phyloP scores from a whole-genome alignment of 306 rosid species.

The Vigna hirtella region DNA sequence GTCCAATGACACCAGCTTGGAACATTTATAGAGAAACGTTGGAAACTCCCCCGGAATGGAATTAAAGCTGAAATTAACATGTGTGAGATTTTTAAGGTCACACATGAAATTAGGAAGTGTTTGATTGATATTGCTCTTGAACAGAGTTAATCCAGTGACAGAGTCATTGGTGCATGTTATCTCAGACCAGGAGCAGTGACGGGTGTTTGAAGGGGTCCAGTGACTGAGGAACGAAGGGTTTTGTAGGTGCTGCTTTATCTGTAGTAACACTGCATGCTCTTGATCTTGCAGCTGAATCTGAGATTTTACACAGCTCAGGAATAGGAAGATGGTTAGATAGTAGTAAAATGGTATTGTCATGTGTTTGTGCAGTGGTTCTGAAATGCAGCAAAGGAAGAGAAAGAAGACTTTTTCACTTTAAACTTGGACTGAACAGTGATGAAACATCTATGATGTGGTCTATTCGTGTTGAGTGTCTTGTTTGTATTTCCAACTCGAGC shows the following conservation, averaged over 20 bases:
- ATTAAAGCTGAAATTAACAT: constrained; percentile 48
- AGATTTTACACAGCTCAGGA: constrained; percentile 46
- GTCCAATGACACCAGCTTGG: constrained; percentile 57
- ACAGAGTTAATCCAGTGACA: constrained; percentile 51
- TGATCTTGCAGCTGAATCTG: constrained; percentile 51
- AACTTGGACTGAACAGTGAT: neutral
- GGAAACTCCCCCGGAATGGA: constrained; percentile 62
- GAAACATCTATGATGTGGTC: neutral
- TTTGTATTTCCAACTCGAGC: neutral
- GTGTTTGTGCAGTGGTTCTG: constrained; percentile 19
- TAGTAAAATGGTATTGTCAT: constrained; percentile 44
- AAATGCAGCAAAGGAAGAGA: neutral
- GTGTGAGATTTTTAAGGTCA: constrained; percentile 66
- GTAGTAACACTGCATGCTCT: constrained; percentile 61
- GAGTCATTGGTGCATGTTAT: constrained; percentile 59
- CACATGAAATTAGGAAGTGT: constrained; percentile 69
- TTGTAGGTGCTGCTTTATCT: constrained; percentile 51
- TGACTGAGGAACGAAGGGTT: constrained; percentile 52
- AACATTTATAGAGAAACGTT: constrained; percentile 57
- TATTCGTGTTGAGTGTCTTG: neutral
- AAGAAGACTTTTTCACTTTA: neutral
- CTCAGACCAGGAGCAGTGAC: constrained; percentile 68
- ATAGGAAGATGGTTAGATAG: constrained; percentile 38
- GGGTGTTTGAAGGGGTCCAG: constrained; percentile 61
- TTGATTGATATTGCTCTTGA: constrained; percentile 22